Evolutionary conservation across 2,329 filamentous ascomycete species (phyloP).

Genomic region (Fusarium sp.): DNA sequence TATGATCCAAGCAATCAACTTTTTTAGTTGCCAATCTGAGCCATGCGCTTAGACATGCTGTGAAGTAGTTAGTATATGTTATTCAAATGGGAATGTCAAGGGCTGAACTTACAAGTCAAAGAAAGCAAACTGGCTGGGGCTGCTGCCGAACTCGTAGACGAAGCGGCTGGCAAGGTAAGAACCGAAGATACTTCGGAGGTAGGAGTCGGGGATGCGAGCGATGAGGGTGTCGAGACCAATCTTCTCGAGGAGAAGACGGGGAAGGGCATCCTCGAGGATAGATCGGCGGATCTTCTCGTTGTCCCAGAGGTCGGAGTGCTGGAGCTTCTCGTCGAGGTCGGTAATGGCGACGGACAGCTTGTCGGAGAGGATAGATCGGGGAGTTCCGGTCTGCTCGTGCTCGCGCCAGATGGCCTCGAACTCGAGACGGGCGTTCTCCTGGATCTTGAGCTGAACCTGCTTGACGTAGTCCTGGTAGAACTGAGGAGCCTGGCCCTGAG

Average conservation of each 20-base stretch:
- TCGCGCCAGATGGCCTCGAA: slow-evolving; percentile 99
- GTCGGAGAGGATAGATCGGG: slow-evolving; percentile 90
- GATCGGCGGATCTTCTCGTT: slow-evolving; percentile 80
- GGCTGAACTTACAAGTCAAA: slow-evolving; percentile 86
- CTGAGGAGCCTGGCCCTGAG: slow-evolving; percentile 76
- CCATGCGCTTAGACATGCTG: slow-evolving; percentile 74
- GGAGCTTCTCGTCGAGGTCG: slow-evolving; percentile 94
- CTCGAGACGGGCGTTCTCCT: slow-evolving; percentile 90
- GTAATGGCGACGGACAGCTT: slow-evolving; percentile 92
- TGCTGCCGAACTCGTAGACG: slow-evolving; percentile 94
- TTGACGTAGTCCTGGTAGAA: slow-evolving; percentile 97
- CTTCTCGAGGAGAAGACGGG: slow-evolving; percentile 84
- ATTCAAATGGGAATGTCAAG: not conserved
- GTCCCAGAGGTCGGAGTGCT: slow-evolving; percentile 91
- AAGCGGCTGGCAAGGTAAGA: slow-evolving; percentile 95
- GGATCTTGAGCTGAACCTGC: slow-evolving; percentile 89
- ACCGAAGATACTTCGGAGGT: slow-evolving; percentile 94
- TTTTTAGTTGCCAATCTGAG: slow-evolving; percentile 53
- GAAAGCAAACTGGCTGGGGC: slow-evolving; percentile 95
- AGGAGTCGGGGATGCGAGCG: slow-evolving; percentile 87
- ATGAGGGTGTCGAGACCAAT: slow-evolving; percentile 92
- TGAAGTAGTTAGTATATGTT: slow-evolving; percentile 48
- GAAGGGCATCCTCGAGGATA: slow-evolving; percentile 86
- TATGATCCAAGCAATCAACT: slow-evolving; percentile 23
- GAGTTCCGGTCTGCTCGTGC: slow-evolving; percentile 80